Evolutionary conservation across 257 asterid species (phyloP).

Genomic region (Gentiana dahurica): DNA sequence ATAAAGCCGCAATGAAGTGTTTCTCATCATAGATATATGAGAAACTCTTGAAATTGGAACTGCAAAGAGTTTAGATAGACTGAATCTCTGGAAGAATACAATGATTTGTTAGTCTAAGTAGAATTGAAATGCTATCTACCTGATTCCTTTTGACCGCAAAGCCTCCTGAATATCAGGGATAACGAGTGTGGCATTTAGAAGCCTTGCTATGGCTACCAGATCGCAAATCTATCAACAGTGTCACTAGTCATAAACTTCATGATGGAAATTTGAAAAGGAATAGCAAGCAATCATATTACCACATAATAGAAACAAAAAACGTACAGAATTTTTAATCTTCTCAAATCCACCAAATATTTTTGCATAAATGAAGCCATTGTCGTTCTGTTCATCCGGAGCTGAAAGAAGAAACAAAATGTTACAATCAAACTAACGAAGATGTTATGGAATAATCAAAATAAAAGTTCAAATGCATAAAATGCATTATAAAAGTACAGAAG

Average conservation of each 20-base stretch:
- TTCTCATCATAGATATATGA: constrained; percentile 73
- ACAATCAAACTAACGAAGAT: not conserved
- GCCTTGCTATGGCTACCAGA: constrained; percentile 79
- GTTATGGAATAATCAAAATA: not conserved
- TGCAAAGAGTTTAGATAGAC: constrained; percentile 28
- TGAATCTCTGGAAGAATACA: constrained; percentile 5
- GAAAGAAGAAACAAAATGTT: constrained; percentile 27
- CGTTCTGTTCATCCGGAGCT: constrained; percentile 52
- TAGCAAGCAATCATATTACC: not conserved
- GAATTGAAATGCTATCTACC: constrained; percentile 38
- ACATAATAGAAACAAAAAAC: constrained; percentile 14
- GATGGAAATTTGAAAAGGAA: constrained; percentile 12
- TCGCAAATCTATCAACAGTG: constrained; percentile 68
- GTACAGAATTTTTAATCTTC: constrained; percentile 88
- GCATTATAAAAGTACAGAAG: no score
- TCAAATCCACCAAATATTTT: constrained; percentile 91
- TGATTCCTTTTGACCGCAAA: constrained; percentile 75
- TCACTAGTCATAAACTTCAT: constrained; percentile 20
- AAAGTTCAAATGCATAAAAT: no score
- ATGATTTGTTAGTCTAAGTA: not conserved
- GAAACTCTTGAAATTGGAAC: constrained; percentile 88
- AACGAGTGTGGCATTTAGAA: constrained; percentile 84
- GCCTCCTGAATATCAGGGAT: constrained; percentile 87
- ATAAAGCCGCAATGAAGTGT: constrained; percentile 61
- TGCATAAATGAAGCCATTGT: constrained; percentile 89